These are phyloP conservation scores for Wickerhamiella sergipiensis DNA, from an alignment of 805 yeast species.

Conservation along the genomic window DNA sequence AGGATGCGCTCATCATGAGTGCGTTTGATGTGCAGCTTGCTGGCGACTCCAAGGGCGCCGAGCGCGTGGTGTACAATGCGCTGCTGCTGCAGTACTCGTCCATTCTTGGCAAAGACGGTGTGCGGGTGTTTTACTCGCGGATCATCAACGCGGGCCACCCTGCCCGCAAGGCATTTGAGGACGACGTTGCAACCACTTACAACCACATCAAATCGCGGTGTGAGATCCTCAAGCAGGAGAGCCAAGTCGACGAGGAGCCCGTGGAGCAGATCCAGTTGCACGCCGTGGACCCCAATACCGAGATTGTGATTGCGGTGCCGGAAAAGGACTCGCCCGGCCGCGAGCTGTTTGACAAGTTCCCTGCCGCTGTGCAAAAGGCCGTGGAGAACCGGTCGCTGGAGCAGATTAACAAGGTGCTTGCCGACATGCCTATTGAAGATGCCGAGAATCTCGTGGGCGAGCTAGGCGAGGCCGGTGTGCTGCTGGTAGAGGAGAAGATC, in stretches of 20 bases:
- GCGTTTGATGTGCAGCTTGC: slow-evolving; percentile 75
- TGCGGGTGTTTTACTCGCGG: slow-evolving; percentile 55
- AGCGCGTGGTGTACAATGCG: slow-evolving; percentile 65
- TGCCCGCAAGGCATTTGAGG: slow-evolving; percentile 53
- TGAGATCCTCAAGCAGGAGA: slow-evolving; percentile 38
- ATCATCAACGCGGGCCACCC: slow-evolving; percentile 41
- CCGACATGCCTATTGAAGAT: slow-evolving; percentile 52
- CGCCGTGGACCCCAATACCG: slow-evolving; percentile 72
- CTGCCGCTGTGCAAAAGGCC: slow-evolving; percentile 60
- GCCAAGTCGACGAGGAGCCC: slow-evolving; percentile 33
- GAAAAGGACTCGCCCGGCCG: slow-evolving; percentile 27
- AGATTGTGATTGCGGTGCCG: slow-evolving; percentile 50
- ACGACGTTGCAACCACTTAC: slow-evolving; percentile 62
- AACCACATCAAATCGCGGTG: slow-evolving; percentile 68
- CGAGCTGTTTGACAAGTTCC: slow-evolving; percentile 39
- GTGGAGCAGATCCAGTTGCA: slow-evolving; percentile 79
- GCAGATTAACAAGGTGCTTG: slow-evolving; percentile 72
- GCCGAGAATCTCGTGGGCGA: slow-evolving; percentile 67
- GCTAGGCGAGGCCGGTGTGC: slow-evolving; percentile 68
- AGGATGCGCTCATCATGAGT: slow-evolving; percentile 83
- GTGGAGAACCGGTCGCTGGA: slow-evolving; percentile 59
- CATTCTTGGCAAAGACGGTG: slow-evolving; percentile 27
- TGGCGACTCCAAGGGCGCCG: slow-evolving; percentile 40
- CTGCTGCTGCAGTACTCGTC: slow-evolving; percentile 60
- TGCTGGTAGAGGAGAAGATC: slow-evolving; percentile 54